Evolutionary conservation across 306 rosid species (phyloP).

Genomic region (Sicyos edulis): DNA sequence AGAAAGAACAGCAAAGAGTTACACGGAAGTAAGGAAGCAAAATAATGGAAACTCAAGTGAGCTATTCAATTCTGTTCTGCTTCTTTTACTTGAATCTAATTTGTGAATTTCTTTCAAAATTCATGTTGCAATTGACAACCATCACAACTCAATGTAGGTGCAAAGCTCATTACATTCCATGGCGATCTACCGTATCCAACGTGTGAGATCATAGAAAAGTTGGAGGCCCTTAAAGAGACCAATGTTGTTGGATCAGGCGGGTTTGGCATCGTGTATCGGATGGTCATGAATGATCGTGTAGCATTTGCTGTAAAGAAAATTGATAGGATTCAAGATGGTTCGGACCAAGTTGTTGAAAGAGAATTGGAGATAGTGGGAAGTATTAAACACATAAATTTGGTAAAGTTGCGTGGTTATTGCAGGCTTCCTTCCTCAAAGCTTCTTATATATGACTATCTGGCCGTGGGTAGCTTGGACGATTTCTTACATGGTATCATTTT

Average conservation of each 20-base stretch:
- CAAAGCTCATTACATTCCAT: conserved; percentile 85
- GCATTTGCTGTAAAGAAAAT: conserved; percentile 86
- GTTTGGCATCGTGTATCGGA: conserved; percentile 59
- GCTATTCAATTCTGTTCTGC: conserved; percentile 16
- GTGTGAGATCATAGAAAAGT: conserved; percentile 70
- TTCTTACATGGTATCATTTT: conserved; percentile 68
- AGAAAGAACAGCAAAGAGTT: conserved; percentile 62
- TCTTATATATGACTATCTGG: conserved; percentile 75
- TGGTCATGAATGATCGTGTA: conserved; percentile 90
- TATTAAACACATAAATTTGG: conserved; percentile 82
- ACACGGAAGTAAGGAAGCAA: conserved; percentile 75
- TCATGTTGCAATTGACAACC: conserved; percentile 1
- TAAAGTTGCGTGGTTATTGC: conserved; percentile 86
- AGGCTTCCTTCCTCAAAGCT: conserved; percentile 84
- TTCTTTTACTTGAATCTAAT: neutral
- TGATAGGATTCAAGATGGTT: conserved; percentile 67
- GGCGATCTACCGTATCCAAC: conserved; percentile 91
- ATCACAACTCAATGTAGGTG: conserved; percentile 39
- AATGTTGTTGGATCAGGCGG: conserved; percentile 82
- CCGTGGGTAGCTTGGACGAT: conserved; percentile 79
- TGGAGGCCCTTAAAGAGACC: conserved; percentile 73
- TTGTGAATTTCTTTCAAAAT: neutral
- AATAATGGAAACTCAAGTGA: conserved; percentile 57
- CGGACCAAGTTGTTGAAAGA: conserved; percentile 83
- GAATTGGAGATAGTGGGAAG: conserved; percentile 89